A percentile compares a stretch with the other conserved stretches of the same genome.
Conservation (phyloP, 257 asterid species). For the Capsicum chinense region DNA sequence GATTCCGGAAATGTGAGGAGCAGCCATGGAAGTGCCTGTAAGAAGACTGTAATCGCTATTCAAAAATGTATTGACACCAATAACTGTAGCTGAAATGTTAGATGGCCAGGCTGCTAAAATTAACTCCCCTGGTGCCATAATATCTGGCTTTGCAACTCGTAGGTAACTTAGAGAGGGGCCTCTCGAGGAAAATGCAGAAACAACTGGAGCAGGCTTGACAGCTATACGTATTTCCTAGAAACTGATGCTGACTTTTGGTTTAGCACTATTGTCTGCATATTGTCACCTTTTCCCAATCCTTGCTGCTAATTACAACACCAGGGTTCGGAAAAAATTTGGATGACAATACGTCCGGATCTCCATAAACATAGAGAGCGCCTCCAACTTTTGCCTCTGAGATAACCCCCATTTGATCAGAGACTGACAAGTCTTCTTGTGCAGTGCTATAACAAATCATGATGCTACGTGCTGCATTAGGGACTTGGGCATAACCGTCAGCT, state of each 20-base stretch:
- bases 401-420: neutral
- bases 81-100: neutral
- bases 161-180: slow-evolving; percentile 18
- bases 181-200: neutral
- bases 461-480: neutral
- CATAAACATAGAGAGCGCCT: neutral
- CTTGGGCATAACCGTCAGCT: neutral
- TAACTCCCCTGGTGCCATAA: slow-evolving; percentile 14
- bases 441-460: neutral
- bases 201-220: neutral
- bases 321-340: neutral
- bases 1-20: slow-evolving; percentile 22
- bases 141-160: slow-evolving; percentile 23
- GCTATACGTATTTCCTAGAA: neutral
- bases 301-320: neutral
- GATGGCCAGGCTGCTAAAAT: slow-evolving; percentile 24
- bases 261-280: neutral
- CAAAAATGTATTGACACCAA: neutral
- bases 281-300: neutral
- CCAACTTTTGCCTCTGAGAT: neutral
- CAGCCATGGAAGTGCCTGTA: slow-evolving; percentile 15
- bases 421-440: neutral
- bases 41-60: neutral
- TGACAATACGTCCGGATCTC: neutral
- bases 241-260: neutral